Percentiles rank a stretch among this genome's conserved stretches.
phyloP scores from a whole-genome alignment of 1,284 basidiomycete genomes.

The Papiliotrema flavescens region DNA sequence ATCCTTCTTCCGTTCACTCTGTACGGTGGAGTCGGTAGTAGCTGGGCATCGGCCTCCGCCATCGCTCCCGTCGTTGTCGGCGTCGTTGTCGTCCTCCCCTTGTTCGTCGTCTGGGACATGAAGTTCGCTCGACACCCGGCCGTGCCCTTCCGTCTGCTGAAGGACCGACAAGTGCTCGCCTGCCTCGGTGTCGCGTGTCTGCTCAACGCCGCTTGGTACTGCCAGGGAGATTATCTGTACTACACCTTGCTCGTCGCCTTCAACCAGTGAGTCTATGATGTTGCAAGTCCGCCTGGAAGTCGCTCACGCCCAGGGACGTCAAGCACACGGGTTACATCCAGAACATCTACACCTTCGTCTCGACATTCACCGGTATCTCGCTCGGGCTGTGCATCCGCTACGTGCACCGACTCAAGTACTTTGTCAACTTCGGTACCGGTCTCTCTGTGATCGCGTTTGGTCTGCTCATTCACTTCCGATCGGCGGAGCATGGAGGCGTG shows the following conservation, averaged over 20 bases:
- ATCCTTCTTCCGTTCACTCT: slow-evolving; percentile 50
- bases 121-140: slow-evolving; percentile 45
- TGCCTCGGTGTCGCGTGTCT: slow-evolving; percentile 45
- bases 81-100: slow-evolving; percentile 32
- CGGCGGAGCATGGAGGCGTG: slow-evolving; percentile 28
- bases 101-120: slow-evolving; percentile 47
- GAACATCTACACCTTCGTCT: slow-evolving; percentile 49
- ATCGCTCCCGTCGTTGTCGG: slow-evolving; percentile 50
- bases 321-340: slow-evolving; percentile 46
- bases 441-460: slow-evolving; percentile 44
- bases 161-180: slow-evolving; percentile 46
- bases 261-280: slow-evolving; percentile 28
- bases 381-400: slow-evolving; percentile 45
- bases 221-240: slow-evolving; percentile 47
- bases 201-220: slow-evolving; percentile 49
- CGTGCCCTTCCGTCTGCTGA: slow-evolving; percentile 46
- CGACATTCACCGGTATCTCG: slow-evolving; percentile 42
- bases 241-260: slow-evolving; percentile 49
- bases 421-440: slow-evolving; percentile 39
- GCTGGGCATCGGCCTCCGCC: slow-evolving; percentile 42
- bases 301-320: slow-evolving; percentile 14
- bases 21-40: slow-evolving; percentile 34
- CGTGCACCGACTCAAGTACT: slow-evolving; percentile 47
- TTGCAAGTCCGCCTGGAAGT: background rate
- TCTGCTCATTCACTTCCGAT: slow-evolving; percentile 48